Percentiles rank a stretch among this genome's conserved stretches.
Conservation (phyloP, 139 green algal species). For the Chlorella sp. region DNA sequence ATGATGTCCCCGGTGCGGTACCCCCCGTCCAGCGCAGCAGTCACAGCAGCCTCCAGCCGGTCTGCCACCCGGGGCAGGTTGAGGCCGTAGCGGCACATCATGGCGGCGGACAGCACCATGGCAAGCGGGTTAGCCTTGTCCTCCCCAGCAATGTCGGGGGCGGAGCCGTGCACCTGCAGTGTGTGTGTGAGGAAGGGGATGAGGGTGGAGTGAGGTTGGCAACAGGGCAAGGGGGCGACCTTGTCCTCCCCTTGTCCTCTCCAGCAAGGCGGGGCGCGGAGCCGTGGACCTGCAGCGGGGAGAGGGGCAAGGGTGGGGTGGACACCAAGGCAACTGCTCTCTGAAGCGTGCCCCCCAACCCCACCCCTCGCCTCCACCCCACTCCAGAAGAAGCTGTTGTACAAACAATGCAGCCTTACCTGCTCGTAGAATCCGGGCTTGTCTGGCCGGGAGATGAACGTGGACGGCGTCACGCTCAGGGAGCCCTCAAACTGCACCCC, state of each 20-base stretch:
- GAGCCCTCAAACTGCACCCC: too few species aligned
- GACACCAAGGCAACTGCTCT: too few species aligned
- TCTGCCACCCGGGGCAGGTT: slow-evolving; percentile 85
- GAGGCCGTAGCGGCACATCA: slow-evolving; percentile 99
- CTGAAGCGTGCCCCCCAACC: too few species aligned
- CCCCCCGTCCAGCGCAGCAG: slow-evolving; percentile 83
- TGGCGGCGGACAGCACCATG: slow-evolving; percentile 96
- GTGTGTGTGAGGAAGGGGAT: neutral
- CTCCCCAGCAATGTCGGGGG: slow-evolving; percentile 97
- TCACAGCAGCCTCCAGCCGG: slow-evolving; percentile 86
- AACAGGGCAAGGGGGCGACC: neutral
- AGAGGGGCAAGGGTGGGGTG: neutral
- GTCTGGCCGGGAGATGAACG: too few species aligned
- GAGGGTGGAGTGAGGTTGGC: neutral
- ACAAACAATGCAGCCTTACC: too few species aligned
- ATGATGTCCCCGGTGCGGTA: slow-evolving; percentile 94
- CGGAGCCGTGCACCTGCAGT: slow-evolving; percentile 90
- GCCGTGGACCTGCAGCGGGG: neutral
- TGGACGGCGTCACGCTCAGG: too few species aligned
- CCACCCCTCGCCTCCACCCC: too few species aligned
- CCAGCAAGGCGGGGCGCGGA: neutral
- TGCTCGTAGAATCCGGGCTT: too few species aligned
- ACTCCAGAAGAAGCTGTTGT: too few species aligned
- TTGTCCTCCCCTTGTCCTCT: too few species aligned
- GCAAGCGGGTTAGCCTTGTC: slow-evolving; percentile 92